These are phyloP conservation scores for Ophidiomyces ophidiicola DNA, from an alignment of 2,329 filamentous ascomycete species.

Conservation along the genomic window DNA sequence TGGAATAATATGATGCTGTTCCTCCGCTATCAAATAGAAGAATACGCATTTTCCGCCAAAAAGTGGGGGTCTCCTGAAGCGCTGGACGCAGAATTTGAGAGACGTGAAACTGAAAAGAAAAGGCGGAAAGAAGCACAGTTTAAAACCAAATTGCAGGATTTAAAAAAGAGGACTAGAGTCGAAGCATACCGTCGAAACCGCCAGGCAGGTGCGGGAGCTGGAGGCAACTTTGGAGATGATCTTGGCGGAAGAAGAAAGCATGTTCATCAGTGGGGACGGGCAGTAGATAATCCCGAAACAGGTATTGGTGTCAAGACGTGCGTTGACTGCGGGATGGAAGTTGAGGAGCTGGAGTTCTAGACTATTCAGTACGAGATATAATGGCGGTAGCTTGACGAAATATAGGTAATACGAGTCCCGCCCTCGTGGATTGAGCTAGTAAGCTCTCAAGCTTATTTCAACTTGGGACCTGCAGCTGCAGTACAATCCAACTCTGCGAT, in stretches of 20 bases:
- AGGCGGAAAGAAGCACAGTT: conserved; percentile 82
- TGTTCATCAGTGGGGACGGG: conserved; percentile 71
- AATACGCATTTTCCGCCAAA: conserved; percentile 66
- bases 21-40: conserved; percentile 83
- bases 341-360: conserved; percentile 51
- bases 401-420: too few relatives aligned
- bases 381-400: too few relatives aligned
- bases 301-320: conserved; percentile 57
- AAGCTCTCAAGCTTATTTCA: too few relatives aligned
- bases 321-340: conserved; percentile 54
- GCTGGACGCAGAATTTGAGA: conserved; percentile 77
- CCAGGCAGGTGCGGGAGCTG: conserved; percentile 35
- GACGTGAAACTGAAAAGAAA: conserved; percentile 67
- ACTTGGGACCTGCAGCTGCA: too few relatives aligned
- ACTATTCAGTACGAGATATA: too few relatives aligned
- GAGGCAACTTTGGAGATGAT: conserved; percentile 60
- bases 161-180: conserved; percentile 87
- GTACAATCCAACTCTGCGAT: too few relatives aligned
- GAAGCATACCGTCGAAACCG: conserved; percentile 72
- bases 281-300: conserved; percentile 47
- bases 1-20: conserved; percentile 99
- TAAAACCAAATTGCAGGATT: conserved; percentile 69
- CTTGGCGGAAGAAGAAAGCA: conserved; percentile 59
- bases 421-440: too few relatives aligned
- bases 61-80: conserved; percentile 87